Conservation (phyloP, 495 filamentous ascomycete species). For the Amphirosellinia nigrospora region DNA sequence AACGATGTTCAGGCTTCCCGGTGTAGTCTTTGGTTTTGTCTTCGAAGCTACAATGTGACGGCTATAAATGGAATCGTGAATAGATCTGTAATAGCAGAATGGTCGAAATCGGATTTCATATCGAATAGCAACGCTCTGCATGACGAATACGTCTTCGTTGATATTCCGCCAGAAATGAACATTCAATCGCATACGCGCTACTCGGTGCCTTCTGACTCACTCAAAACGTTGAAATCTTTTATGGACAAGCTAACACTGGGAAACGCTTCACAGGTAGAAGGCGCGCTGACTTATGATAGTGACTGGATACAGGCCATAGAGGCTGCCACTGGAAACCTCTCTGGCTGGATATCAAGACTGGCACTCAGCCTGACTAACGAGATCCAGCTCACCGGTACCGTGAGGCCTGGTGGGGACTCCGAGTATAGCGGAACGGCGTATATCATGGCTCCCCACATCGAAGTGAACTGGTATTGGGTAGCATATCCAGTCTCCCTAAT, state of each 20-base stretch:
- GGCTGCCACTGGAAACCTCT: slow-evolving; percentile 37
- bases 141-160: slow-evolving; percentile 40
- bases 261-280: slow-evolving; percentile 34
- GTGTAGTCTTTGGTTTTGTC: slow-evolving; percentile 48
- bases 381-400: slow-evolving; percentile 38
- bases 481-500: slow-evolving; percentile 46
- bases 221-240: slow-evolving; percentile 37
- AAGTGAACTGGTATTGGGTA: slow-evolving; percentile 47
- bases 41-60: slow-evolving; percentile 38
- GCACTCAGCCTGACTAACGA: slow-evolving; percentile 43
- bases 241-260: slow-evolving; percentile 40
- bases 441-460: slow-evolving; percentile 39
- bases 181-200: slow-evolving; percentile 34
- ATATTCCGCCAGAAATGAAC: slow-evolving; percentile 40
- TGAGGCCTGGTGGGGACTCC: slow-evolving; percentile 4
- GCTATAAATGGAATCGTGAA: slow-evolving; percentile 37
- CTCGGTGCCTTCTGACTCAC: slow-evolving; percentile 37
- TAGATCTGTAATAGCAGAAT: slow-evolving; percentile 33
- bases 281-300: slow-evolving; percentile 40
- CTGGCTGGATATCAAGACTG: slow-evolving; percentile 40
- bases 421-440: slow-evolving; percentile 40
- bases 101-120: slow-evolving; percentile 37
- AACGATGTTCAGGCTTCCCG: slow-evolving; percentile 27
- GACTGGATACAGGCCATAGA: slow-evolving; percentile 50
- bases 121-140: slow-evolving; percentile 24